Base-by-base conservation (phyloP, 148 eudicot genomes). In the Cornus controversa region DNA sequence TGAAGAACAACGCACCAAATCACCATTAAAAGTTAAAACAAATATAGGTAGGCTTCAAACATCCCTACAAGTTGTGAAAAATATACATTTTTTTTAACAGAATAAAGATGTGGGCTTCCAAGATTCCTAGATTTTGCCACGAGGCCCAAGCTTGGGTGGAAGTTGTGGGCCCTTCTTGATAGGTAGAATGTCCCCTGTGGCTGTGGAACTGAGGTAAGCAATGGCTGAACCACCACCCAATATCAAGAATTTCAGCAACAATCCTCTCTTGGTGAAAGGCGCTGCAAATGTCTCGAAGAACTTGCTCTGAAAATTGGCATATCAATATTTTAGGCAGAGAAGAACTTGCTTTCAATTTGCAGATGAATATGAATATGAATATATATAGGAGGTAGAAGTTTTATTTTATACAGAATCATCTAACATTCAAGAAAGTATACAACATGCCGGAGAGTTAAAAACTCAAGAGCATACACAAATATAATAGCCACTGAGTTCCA, bases 201-300 rank as follows among this genome's bases (percentile, higher is more conserved):
- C 90, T 50, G 90, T 91, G 78, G 97, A 86, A 68, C 98, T 93
- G 71, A 92, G 79, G 57, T 96, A 93, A 62, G 97, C 91, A 31
- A 93, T 87, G 80, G 91, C 82, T 40, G 91, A 85, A 65, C 99
- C 97, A 47, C 98, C 99, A 77, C 98, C 99, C 82, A 96, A 73
- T 63, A 93, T 89, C 90, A 94, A 87, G 80, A 96, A 93, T 64
- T 93, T 96, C 81, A 96, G 94, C 90, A 96, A 83, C 73, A 96
- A 80, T 31, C 98, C 99, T 87, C 97, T 96, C 95, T 96, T 96
- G 64, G 99, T 96, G 90, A 96, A 96, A 50, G 99, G 99, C 65
- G 94, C 98, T 31, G 95, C 99, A 84, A 96, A 96, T 79, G 99
- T 93, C 90, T 93, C 98, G 73, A 93, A 96, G 94, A 93, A 96